Evolutionary conservation across 2,329 filamentous ascomycete species (phyloP).

Genomic region (Ascomycota sp.): DNA sequence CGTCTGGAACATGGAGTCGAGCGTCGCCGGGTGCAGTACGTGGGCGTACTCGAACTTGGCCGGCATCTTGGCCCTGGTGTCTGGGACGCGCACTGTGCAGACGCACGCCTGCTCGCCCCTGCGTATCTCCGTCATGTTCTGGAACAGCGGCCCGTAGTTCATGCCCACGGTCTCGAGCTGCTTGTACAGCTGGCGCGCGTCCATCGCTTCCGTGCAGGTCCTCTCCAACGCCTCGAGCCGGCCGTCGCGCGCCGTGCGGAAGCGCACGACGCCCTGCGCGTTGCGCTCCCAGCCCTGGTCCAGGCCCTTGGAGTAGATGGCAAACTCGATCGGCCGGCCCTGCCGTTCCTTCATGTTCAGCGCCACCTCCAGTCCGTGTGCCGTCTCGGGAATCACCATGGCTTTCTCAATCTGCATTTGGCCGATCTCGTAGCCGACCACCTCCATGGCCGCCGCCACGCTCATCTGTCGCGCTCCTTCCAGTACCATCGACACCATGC

Average conservation of each 20-base stretch:
- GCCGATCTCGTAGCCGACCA: conserved; percentile 20
- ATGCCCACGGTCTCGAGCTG: conserved; percentile 27
- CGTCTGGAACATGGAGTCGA: conserved; percentile 35
- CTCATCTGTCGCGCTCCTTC: conserved; percentile 23
- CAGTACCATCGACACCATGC: conserved; percentile 27
- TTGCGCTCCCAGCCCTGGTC: conserved; percentile 21
- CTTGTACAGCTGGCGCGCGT: conserved; percentile 28
- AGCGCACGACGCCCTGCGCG: conserved; percentile 14
- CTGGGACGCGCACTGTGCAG: conserved; percentile 20
- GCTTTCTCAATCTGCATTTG: conserved; percentile 27
- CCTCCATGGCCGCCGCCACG: conserved; percentile 3
- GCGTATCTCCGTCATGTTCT: conserved; percentile 19
- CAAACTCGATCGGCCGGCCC: conserved; percentile 12
- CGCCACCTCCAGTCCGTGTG: conserved; percentile 27
- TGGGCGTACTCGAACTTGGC: conserved; percentile 30
- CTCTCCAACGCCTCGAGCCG: conserved; percentile 7
- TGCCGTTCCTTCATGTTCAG: conserved; percentile 19
- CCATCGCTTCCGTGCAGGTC: conserved; percentile 13
- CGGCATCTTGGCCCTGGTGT: conserved; percentile 32
- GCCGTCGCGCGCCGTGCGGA: conserved; percentile 9
- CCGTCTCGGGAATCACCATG: conserved; percentile 25
- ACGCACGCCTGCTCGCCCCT: conserved; percentile 15
- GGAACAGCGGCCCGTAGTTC: conserved; percentile 29
- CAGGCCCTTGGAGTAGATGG: conserved; percentile 24
- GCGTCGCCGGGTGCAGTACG: conserved; percentile 34